phyloP scores from a whole-genome alignment of 805 yeast genomes.

The Suhomyces faveliae region DNA sequence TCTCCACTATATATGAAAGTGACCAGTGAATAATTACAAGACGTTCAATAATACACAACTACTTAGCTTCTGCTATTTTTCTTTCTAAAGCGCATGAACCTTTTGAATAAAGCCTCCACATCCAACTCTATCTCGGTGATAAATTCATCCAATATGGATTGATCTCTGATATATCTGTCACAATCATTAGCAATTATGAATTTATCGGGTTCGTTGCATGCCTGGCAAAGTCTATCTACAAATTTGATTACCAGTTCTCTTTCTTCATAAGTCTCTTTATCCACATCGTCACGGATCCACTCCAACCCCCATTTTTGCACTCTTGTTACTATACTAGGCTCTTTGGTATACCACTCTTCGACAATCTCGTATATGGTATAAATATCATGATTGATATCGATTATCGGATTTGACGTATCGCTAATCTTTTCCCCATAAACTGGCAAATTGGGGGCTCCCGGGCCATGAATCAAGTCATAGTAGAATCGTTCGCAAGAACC shows the following conservation, averaged over 20 bases:
- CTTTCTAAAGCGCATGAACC: conserved; percentile 11
- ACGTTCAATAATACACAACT: neutral
- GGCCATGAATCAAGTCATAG: conserved; percentile 4
- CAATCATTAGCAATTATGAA: conserved; percentile 11
- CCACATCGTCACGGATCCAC: conserved; percentile 16
- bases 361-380: conserved; percentile 12
- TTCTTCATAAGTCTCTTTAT: conserved; percentile 13
- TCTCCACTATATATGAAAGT: too few relatives aligned
- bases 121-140: conserved; percentile 16
- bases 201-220: conserved; percentile 9
- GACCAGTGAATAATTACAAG: neutral
- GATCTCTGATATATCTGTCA: conserved; percentile 13
- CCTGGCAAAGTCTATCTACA: conserved; percentile 10
- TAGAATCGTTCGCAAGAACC: conserved; percentile 4
- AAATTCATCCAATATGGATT: conserved; percentile 15
- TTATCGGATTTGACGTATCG: neutral
- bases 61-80: neutral
- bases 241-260: conserved; percentile 11
- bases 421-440: neutral
- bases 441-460: neutral
- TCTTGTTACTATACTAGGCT: conserved; percentile 11
- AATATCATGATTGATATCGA: conserved; percentile 15
- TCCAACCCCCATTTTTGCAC: conserved; percentile 13
- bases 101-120: conserved; percentile 11
- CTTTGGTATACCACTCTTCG: conserved; percentile 14